Evolutionary conservation across 306 rosid genomes (phyloP).

Genomic region (Quillaja saponaria): DNA sequence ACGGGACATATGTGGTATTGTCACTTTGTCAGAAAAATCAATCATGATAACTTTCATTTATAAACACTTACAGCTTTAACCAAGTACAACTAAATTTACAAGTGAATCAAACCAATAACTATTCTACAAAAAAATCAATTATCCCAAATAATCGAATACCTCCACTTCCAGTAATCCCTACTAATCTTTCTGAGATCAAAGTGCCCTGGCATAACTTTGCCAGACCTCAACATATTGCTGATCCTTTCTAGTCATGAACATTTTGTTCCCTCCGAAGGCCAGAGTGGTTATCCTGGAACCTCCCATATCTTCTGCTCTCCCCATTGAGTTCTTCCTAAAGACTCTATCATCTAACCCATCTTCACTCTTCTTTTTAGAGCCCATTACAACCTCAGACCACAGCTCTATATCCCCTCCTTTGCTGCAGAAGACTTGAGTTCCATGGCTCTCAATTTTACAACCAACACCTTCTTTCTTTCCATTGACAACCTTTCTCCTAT

Average conservation of each 20-base stretch:
- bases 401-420: slow-evolving; percentile 73
- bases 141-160: too few relatives aligned
- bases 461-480: slow-evolving; percentile 88
- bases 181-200: slow-evolving; percentile 29
- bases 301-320: slow-evolving; percentile 72
- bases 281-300: slow-evolving; percentile 61
- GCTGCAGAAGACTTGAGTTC: slow-evolving; percentile 75
- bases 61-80: too few relatives aligned
- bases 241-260: slow-evolving; percentile 80
- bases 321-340: slow-evolving; percentile 79
- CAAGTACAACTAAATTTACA: too few relatives aligned
- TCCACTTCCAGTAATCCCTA: too few relatives aligned
- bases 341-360: slow-evolving; percentile 44
- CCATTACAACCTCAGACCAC: slow-evolving; percentile 80
- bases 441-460: slow-evolving; percentile 76
- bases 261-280: slow-evolving; percentile 85
- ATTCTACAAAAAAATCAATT: too few relatives aligned
- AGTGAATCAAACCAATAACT: too few relatives aligned
- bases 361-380: slow-evolving; percentile 27
- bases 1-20: too few relatives aligned
- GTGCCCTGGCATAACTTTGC: slow-evolving; percentile 69
- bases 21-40: too few relatives aligned
- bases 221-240: slow-evolving; percentile 86
- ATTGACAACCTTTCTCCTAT: slow-evolving; percentile 42
- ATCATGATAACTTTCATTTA: too few relatives aligned